Evolutionary conservation across 2,329 filamentous ascomycete genomes (phyloP), one percentile per base, ranked within the genome.

Genomic region (Paraconiothyrium sp.): DNA sequence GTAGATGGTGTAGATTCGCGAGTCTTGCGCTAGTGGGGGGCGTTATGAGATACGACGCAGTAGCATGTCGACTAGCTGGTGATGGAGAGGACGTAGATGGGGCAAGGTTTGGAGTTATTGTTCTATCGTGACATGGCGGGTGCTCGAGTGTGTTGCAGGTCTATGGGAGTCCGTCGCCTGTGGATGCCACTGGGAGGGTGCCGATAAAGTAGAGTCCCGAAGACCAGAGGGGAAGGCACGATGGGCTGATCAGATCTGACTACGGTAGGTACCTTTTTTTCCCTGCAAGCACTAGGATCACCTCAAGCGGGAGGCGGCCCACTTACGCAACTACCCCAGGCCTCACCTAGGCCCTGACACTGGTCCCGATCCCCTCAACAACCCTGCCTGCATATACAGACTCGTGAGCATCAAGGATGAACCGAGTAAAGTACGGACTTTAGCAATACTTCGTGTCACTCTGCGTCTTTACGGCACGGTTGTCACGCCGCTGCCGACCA

Each of bases 151-250:
- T 13, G 46, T 22, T 10, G 32, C n/a, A 51, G n/a, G 32, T 37
- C 30, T n/a, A 30, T 51, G 48, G 48, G 24, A n/a, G 30, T 37
- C 20, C 48, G 20, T 37, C n/a, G n/a, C 13, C 20, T 2, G 48
- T 11, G 58, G 64, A 41, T 24, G n/a, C 24, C 51, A 43, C 44
- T 58, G 66, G 69, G 65, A 52, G 57, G 55, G 62, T 49, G 61
- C 44, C 61, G 58, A 65, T 72, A 67, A 74, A 73, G 72, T 75
- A 76, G 43, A 58, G 59, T 61, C 57, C 43, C 44, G 41, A 57
- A 51, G 47, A 27, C 27, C 48, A 44, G 27, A 48, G 34, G 34
- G 46, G 13, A 56, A 46, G 34, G 32, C 50, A 49, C 56, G 54
- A n/a, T 55, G 52, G 54, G 43, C 54, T 56, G 54, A 56, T 37